phyloP scores from a whole-genome alignment of 306 rosid species.

The Lathyrus tuberosus region DNA sequence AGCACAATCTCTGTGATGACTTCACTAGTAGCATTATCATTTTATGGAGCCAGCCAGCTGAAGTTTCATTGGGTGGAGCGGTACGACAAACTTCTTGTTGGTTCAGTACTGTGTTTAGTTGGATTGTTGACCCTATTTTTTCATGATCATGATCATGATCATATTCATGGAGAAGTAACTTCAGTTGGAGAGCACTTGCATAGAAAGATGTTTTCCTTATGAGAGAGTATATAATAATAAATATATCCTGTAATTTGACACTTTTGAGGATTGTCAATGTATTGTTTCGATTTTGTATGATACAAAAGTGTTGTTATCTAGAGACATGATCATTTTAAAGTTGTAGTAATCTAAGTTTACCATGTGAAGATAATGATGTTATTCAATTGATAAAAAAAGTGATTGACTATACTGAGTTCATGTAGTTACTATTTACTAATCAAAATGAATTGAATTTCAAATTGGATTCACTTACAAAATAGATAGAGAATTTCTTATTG shows the following conservation, averaged over 20 bases:
- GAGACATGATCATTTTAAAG: slow-evolving; percentile 30
- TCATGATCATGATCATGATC: slow-evolving; percentile 61
- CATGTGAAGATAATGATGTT: slow-evolving; percentile 26
- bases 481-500: no score
- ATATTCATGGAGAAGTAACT: slow-evolving; percentile 49
- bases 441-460: no score
- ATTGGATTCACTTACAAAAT: no score
- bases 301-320: slow-evolving; percentile 17
- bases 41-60: slow-evolving; percentile 95
- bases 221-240: slow-evolving; percentile 38
- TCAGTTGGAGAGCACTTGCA: slow-evolving; percentile 63
- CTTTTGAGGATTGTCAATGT: slow-evolving; percentile 22
- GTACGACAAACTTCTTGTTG: slow-evolving; percentile 92
- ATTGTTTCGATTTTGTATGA: slow-evolving; percentile 30
- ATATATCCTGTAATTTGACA: slow-evolving; percentile 30
- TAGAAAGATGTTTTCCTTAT: slow-evolving; percentile 65
- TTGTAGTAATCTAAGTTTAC: slow-evolving; percentile 25
- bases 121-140: slow-evolving; percentile 85
- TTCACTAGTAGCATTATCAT: slow-evolving; percentile 90
- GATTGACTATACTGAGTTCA: no score
- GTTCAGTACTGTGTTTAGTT: slow-evolving; percentile 81
- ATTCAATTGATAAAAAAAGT: no score
- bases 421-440: no score
- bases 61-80: slow-evolving; percentile 99
- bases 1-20: slow-evolving; percentile 98